phyloP scores from a whole-genome alignment of 805 yeast genomes.

The Cyberlindnera maritima region DNA sequence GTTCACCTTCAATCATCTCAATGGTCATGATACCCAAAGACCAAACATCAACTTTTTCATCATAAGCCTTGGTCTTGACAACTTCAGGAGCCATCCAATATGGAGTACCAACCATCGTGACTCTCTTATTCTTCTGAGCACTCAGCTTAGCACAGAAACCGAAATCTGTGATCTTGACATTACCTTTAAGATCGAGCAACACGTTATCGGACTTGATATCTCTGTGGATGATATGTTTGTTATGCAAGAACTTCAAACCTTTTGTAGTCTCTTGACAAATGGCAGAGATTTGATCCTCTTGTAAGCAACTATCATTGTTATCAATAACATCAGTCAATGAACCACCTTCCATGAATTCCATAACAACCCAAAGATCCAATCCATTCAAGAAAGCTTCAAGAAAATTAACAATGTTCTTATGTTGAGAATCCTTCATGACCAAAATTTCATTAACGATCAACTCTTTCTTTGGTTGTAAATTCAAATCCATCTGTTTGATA shows the following conservation, averaged over 20 bases:
- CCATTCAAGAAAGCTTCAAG: constrained; percentile 79
- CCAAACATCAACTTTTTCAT: constrained; percentile 98
- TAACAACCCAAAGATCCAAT: constrained; percentile 91
- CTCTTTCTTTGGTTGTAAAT: constrained; percentile 91
- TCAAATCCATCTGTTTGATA: constrained; percentile 91
- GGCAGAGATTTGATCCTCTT: constrained; percentile 87
- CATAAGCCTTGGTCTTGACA: constrained; percentile 91
- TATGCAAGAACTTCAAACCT: constrained; percentile 90
- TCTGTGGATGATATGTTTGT: constrained; percentile 90
- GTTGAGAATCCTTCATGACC: constrained; percentile 95
- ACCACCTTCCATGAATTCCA: constrained; percentile 99
- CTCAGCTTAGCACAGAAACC: constrained; percentile 95
- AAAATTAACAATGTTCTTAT: constrained; percentile 92
- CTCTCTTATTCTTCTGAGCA: constrained; percentile 81
- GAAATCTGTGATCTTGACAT: constrained; percentile 93
- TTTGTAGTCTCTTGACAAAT: constrained; percentile 87
- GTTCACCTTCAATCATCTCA: constrained; percentile 99
- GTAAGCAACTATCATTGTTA: constrained; percentile 66
- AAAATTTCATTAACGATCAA: constrained; percentile 91
- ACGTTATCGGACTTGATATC: constrained; percentile 98
- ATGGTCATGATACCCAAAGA: constrained; percentile 97
- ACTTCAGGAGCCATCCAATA: constrained; percentile 99
- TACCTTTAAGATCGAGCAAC: constrained; percentile 73
- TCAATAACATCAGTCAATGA: constrained; percentile 94
- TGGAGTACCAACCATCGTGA: constrained; percentile 99